Evolutionary conservation across 495 filamentous ascomycete species (phyloP), one percentile per base, ranked within the genome.

Genomic region (Aspergillus egyptiacus): DNA sequence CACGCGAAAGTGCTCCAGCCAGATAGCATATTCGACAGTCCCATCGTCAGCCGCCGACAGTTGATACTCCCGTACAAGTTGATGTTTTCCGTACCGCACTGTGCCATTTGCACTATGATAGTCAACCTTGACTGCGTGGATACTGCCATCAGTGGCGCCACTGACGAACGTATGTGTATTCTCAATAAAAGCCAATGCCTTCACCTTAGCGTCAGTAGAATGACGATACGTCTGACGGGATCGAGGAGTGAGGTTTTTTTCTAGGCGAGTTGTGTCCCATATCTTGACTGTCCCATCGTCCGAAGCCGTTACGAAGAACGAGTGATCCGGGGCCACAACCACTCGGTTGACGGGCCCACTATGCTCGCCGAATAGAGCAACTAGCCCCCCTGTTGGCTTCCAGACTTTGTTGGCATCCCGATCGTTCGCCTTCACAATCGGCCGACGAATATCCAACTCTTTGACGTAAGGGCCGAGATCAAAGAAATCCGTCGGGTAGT

Each of bases 121-220:
- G 49, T 95, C 88, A 17, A 96, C 83, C 56, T 86, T 86, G 47
- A 96, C 84, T 4, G 94, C 83, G 63, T 95, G 83, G 11, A 99
- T 82, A 53, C 83, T 91, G 6, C 94, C 94, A 65, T 99, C 93
- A 17, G 79, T 88, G 5, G 86, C 91, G 36, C 84, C 90, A 55
- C 87, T 95, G 52, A 94, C 74, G 59, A 97, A 96, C 15, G 83
- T 88, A 65, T 96, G 87, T 0, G 94, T 96, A 51, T 94, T 89
- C 58, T 96, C 91, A 25, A 99, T 78, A 62, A 97, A 97, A 41
- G 84, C 86, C 18, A 96, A 58, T 6, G 88, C 81, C 19, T 86
- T 84, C 6, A 96, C 85, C 47, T 81, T 84, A 0, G 83, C 77
- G 2, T 82, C 85, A 5, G 68, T 45, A 1, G 77, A 76, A 63